These are phyloP conservation scores for Fusarium citri DNA, from an alignment of 2,329 filamentous ascomycete genomes.

Conservation along the genomic window DNA sequence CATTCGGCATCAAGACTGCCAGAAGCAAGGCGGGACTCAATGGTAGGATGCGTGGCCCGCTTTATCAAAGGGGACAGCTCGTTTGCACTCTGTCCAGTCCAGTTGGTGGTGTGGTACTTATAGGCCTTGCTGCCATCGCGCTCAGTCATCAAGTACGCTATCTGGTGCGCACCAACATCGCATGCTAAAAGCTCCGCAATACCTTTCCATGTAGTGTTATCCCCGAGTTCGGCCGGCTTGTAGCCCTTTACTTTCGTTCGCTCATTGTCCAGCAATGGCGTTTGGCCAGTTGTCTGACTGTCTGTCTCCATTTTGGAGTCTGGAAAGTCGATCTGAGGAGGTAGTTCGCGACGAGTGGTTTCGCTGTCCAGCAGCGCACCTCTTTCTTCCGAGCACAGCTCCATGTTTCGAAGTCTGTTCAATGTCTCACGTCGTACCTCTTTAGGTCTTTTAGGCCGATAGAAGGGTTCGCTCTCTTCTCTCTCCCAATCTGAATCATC, in stretches of 20 bases:
- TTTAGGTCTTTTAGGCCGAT: conserved; percentile 24
- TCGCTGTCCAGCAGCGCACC: conserved; percentile 14
- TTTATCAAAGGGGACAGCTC: background rate
- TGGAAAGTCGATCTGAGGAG: conserved; percentile 27
- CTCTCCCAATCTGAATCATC: conserved; percentile 34
- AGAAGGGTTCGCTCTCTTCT: conserved; percentile 23
- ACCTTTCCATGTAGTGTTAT: conserved; percentile 35
- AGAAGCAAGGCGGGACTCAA: conserved; percentile 55
- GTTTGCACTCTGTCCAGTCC: conserved; percentile 36
- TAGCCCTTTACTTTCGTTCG: background rate
- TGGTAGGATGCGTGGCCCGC: conserved; percentile 21
- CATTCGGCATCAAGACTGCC: conserved; percentile 51
- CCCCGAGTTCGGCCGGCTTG: background rate
- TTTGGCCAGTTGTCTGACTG: background rate
- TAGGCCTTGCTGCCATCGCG: background rate
- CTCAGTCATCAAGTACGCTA: conserved; percentile 33
- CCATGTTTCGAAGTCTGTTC: background rate
- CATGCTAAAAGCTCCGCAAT: conserved; percentile 42
- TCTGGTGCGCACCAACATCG: conserved; percentile 40
- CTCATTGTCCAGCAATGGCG: conserved; percentile 5
- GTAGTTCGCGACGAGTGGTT: conserved; percentile 10
- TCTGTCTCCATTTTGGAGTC: background rate
- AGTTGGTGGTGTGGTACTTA: conserved; percentile 25
- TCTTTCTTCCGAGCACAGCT: background rate
- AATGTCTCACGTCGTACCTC: background rate